phyloP scores from a whole-genome alignment of 1,284 basidiomycete genomes.

The Psilocybe mexicana region DNA sequence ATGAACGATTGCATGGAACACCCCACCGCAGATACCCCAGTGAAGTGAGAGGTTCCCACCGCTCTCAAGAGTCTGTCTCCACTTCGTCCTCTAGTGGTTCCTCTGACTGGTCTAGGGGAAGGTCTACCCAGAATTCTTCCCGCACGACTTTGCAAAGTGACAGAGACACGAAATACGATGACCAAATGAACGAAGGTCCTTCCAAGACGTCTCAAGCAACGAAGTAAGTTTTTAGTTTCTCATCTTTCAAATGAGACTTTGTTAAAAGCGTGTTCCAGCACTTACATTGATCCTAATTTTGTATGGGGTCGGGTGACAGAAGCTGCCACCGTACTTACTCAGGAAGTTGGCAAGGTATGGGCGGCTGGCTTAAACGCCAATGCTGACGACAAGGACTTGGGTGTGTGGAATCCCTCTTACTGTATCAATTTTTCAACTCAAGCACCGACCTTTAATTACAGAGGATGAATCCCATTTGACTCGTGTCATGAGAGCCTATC shows the following conservation, averaged over 20 bases:
- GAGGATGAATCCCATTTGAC: constrained; percentile 62
- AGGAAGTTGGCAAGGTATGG: constrained; percentile 61
- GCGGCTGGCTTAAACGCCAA: constrained; percentile 34
- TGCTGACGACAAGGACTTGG: constrained; percentile 47
- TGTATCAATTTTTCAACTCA: constrained; percentile 44
- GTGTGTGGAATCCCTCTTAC: constrained; percentile 32
- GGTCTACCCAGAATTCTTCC: constrained; percentile 39
- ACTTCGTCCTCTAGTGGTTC: constrained; percentile 34
- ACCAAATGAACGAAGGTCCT: neutral
- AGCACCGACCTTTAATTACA: constrained; percentile 18
- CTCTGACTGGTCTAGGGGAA: constrained; percentile 28
- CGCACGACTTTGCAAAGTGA: constrained; percentile 47
- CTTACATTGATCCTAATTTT: constrained; percentile 8
- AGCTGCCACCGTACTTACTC: constrained; percentile 53
- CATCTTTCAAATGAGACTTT: neutral
- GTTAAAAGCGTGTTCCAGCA: neutral
- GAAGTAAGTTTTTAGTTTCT: neutral
- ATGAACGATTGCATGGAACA: neutral
- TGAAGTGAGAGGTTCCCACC: constrained; percentile 11
- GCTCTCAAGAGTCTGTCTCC: constrained; percentile 22
- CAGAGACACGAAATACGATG: constrained; percentile 8
- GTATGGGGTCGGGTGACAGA: constrained; percentile 59
- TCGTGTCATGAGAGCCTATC: constrained; percentile 67
- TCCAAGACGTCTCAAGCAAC: neutral
- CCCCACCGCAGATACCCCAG: constrained; percentile 1